Percentiles rank a stretch among this genome's conserved stretches.
Evolutionary conservation across 192 early-diverging fungal species (phyloP).

Genomic region (Pecoramyces ruminantium): DNA sequence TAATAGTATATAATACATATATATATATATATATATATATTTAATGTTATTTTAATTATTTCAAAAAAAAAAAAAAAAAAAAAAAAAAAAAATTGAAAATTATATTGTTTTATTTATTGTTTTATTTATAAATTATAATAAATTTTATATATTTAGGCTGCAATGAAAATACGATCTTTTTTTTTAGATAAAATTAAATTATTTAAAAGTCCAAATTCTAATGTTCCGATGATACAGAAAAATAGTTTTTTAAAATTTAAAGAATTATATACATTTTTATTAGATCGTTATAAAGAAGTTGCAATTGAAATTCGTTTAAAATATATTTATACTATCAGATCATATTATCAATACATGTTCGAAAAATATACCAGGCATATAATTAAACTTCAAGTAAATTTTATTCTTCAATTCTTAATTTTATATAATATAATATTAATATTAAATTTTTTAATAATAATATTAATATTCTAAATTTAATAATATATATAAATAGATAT

Average conservation of each 20-base stretch:
- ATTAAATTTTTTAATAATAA: too few species aligned
- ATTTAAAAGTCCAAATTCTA: conserved; percentile 76
- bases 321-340: conserved; percentile 68
- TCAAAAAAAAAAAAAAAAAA: too few species aligned
- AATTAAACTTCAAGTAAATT: conserved; percentile 33
- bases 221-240: conserved; percentile 82
- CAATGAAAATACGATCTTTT: conserved; percentile 74
- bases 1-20: too few species aligned
- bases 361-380: conserved; percentile 69
- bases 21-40: too few species aligned
- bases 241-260: conserved; percentile 82
- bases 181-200: conserved; percentile 71
- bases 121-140: not conserved
- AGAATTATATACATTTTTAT: conserved; percentile 75
- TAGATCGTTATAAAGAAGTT: conserved; percentile 71
- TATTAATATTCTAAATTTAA: too few species aligned
- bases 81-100: too few species aligned
- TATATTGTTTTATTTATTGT: too few species aligned
- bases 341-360: conserved; percentile 80
- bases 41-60: too few species aligned
- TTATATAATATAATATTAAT: too few species aligned
- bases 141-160: conserved; percentile 25
- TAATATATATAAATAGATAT: too few species aligned
- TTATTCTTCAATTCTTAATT: too few species aligned
- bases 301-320: conserved; percentile 71